Conservation (phyloP, 495 filamentous ascomycete species). For the Aspergillus sclerotiicarbonarius region DNA sequence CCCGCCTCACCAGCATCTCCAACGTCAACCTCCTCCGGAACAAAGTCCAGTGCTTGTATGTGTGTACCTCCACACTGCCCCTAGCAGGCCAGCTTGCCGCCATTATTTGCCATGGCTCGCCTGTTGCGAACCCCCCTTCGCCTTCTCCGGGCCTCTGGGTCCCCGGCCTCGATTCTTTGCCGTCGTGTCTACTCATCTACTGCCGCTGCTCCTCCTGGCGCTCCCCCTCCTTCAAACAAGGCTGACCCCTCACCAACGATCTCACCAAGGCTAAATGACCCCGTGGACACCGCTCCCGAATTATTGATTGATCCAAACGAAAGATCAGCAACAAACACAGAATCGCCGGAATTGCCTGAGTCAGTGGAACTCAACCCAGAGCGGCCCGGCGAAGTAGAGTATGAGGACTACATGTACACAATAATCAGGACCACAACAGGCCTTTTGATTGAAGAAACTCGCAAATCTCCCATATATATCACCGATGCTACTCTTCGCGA, state of each 20-base stretch:
- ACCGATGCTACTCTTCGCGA: conserved; percentile 58
- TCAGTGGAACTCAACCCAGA: not conserved
- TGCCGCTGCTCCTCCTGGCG: not conserved
- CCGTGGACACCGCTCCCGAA: too few relatives aligned
- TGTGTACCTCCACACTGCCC: too few relatives aligned
- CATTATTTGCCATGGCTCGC: not conserved
- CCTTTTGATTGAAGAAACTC: not conserved
- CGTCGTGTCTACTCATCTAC: not conserved
- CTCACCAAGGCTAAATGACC: not conserved
- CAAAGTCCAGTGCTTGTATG: too few relatives aligned
- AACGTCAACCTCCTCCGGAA: too few relatives aligned
- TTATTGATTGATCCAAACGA: too few relatives aligned
- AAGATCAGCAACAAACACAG: too few relatives aligned
- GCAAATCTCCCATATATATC: not conserved
- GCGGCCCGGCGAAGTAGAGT: not conserved
- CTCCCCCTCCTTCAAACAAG: not conserved
- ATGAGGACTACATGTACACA: not conserved
- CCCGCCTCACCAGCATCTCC: too few relatives aligned
- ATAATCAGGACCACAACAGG: not conserved
- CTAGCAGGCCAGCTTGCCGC: not conserved
- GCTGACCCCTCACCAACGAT: not conserved
- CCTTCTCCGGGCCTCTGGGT: not conserved
- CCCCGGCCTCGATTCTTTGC: not conserved
- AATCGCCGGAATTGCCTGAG: too few relatives aligned
- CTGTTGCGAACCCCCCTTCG: not conserved